Conservation (phyloP, 1,139 yeast species). For the Arxiozyma slooffiae region DNA sequence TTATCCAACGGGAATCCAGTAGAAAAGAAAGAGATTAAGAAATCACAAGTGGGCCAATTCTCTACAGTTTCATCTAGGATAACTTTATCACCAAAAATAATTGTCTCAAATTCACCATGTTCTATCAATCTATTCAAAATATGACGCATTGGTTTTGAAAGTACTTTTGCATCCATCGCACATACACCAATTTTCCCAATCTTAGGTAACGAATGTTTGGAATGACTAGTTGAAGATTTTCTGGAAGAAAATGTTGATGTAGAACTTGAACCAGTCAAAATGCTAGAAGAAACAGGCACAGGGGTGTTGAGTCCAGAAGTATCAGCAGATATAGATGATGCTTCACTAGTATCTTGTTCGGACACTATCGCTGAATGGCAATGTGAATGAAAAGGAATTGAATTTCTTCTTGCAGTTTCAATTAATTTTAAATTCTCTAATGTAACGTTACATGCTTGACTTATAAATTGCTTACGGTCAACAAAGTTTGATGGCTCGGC, state of each 20-base stretch:
- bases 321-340: not conserved
- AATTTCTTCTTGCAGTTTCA: not conserved
- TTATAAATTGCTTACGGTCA: not conserved
- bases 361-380: not conserved
- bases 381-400: not conserved
- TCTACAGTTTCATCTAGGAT: slow-evolving; percentile 87
- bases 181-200: slow-evolving; percentile 96
- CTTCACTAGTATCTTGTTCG: not conserved
- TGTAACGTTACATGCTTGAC: not conserved
- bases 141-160: slow-evolving; percentile 90
- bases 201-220: slow-evolving; percentile 48
- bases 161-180: slow-evolving; percentile 96
- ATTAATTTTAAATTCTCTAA: not conserved
- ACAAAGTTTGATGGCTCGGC: not conserved
- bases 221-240: slow-evolving; percentile 24
- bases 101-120: slow-evolving; percentile 92
- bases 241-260: slow-evolving; percentile 27
- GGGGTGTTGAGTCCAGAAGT: slow-evolving; percentile 9
- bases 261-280: slow-evolving; percentile 9
- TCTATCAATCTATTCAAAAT: slow-evolving; percentile 81
- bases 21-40: slow-evolving; percentile 85
- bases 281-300: not conserved
- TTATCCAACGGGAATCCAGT: slow-evolving; percentile 93
- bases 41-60: slow-evolving; percentile 98
- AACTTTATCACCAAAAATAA: slow-evolving; percentile 95